Percentiles rank a stretch among this genome's conserved stretches.
Evolutionary conservation across 2,329 filamentous ascomycete species (phyloP).

Genomic region (Neofusicoccum kwambonambiense): DNA sequence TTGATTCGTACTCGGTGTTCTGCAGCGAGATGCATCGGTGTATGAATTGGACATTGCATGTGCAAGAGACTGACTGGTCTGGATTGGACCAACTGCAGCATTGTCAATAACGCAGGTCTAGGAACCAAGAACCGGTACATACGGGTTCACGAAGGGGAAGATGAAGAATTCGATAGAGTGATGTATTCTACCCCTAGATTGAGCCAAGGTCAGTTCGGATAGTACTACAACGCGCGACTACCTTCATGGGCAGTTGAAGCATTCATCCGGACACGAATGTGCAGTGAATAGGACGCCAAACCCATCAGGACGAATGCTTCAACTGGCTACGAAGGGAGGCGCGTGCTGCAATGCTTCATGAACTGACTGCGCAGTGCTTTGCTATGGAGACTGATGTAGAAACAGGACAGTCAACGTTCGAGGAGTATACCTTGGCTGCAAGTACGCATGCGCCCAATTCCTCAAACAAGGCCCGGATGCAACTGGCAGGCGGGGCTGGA

Average conservation of each 20-base stretch:
- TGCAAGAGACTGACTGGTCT: not conserved
- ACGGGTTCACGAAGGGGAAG: constrained; percentile 3
- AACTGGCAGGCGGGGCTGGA: constrained; percentile 35
- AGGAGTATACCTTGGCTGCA: constrained; percentile 41
- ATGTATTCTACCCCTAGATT: not conserved
- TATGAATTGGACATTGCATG: not conserved
- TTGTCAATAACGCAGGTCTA: constrained; percentile 39
- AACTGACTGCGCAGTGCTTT: not conserved
- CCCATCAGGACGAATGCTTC: too few relatives aligned
- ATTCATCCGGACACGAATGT: too few relatives aligned
- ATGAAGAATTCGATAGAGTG: constrained; percentile 4
- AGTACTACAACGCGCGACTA: too few relatives aligned
- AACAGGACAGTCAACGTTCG: constrained; percentile 36
- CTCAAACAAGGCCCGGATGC: constrained; percentile 32
- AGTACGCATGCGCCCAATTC: constrained; percentile 39
- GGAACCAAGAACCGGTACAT: constrained; percentile 25
- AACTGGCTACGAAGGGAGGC: too few relatives aligned
- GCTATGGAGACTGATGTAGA: not conserved
- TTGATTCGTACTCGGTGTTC: too few relatives aligned
- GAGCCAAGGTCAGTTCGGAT: too few relatives aligned
- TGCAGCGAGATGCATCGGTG: too few relatives aligned
- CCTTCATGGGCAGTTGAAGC: too few relatives aligned
- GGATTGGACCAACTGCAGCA: not conserved
- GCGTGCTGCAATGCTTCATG: too few relatives aligned
- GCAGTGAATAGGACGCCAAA: too few relatives aligned